Evolutionary conservation across 768 basidiomycete genomes (phyloP).

Genomic region (Saitozyma sp.): DNA sequence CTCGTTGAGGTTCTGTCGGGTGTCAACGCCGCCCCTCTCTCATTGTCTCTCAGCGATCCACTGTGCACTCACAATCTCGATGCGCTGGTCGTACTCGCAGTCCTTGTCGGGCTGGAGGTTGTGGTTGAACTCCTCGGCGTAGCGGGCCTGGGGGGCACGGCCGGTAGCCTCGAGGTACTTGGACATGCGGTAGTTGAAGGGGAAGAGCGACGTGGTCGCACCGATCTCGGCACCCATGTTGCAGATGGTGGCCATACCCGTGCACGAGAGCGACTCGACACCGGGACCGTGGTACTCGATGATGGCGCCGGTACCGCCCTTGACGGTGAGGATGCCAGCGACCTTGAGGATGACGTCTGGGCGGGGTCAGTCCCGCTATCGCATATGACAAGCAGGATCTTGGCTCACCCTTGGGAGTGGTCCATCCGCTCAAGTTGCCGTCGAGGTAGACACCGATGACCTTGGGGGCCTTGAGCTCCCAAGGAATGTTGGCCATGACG

Average conservation of each 20-base stretch:
- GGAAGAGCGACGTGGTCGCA: constrained; percentile 98
- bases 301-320: constrained; percentile 98
- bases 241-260: constrained; percentile 99
- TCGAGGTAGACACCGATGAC: constrained; percentile 96
- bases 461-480: constrained; percentile 99
- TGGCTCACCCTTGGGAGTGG: constrained; percentile 82
- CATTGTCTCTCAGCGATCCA: no score
- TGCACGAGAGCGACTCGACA: constrained; percentile 93
- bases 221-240: constrained; percentile 99
- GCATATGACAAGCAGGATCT: not conserved
- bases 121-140: constrained; percentile 83
- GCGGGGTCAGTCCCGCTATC: constrained; percentile 10
- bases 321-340: constrained; percentile 97
- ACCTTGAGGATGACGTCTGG: constrained; percentile 97
- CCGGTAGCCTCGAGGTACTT: constrained; percentile 94
- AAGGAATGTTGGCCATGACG: constrained; percentile 96
- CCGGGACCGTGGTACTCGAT: constrained; percentile 95
- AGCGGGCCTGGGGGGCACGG: constrained; percentile 79
- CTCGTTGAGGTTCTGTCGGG: constrained; percentile 71
- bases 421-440: constrained; percentile 95
- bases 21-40: constrained; percentile 40
- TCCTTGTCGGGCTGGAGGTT: constrained; percentile 84
- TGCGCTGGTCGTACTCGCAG: constrained; percentile 88
- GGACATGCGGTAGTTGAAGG: constrained; percentile 93
- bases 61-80: constrained; percentile 88